Conservation (phyloP, 306 rosid species). For the Gastrolobium villosum region DNA sequence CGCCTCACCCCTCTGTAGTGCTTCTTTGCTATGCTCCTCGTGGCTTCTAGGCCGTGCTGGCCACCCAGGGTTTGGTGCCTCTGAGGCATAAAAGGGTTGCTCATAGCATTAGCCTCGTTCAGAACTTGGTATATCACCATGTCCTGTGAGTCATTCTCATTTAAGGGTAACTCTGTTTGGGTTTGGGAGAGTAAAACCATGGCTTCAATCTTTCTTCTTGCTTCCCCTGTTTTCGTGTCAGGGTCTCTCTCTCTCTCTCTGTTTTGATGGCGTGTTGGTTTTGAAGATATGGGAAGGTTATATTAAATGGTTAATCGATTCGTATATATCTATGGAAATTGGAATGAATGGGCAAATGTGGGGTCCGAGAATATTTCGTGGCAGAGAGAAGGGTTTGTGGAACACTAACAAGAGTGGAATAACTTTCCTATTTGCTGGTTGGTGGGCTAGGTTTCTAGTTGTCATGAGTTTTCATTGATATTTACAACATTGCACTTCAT, state of each 20-base stretch:
- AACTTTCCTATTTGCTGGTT: background rate
- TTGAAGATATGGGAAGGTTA: slow-evolving; percentile 41
- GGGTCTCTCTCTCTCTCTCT: background rate
- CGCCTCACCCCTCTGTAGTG: slow-evolving; percentile 90
- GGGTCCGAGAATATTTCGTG: slow-evolving; percentile 50
- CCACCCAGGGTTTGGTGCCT: slow-evolving; percentile 27
- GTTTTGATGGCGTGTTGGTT: background rate
- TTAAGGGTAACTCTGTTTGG: slow-evolving; percentile 77
- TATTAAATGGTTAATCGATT: background rate
- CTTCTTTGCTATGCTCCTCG: slow-evolving; percentile 61
- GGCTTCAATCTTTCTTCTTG: background rate
- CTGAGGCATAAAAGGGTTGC: slow-evolving; percentile 43
- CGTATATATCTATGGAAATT: slow-evolving; percentile 36
- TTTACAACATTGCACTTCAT: slow-evolving; percentile 46
- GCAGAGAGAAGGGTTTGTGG: slow-evolving; percentile 36
- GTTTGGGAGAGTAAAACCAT: slow-evolving; percentile 66
- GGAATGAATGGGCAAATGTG: slow-evolving; percentile 34
- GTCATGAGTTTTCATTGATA: slow-evolving; percentile 23
- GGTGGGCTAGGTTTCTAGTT: background rate
- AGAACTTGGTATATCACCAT: slow-evolving; percentile 87
- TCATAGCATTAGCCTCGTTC: slow-evolving; percentile 62
- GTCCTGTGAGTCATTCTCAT: slow-evolving; percentile 92
- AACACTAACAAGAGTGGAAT: slow-evolving; percentile 25
- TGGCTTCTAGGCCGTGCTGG: slow-evolving; percentile 49
- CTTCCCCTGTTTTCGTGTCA: background rate